Base-by-base conservation (phyloP, 2,329 filamentous ascomycete genomes). In the Ceratocystis smalleyi region DNA sequence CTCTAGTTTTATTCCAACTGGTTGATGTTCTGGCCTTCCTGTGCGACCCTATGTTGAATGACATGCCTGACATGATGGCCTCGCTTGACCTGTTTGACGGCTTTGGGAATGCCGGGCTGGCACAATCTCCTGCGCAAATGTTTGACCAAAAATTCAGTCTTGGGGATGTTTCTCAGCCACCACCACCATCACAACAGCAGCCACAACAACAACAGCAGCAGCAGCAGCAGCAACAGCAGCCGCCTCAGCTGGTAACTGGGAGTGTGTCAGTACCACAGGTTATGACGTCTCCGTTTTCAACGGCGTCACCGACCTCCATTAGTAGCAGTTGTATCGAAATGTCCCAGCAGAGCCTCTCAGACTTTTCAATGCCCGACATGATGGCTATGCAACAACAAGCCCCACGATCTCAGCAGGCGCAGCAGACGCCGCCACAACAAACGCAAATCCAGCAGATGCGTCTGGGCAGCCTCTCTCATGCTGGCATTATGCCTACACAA, bases 1-100 rank as follows among this genome's bases (percentile, higher is more conserved):
- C 89, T 2, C 78, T 95, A 0, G 79, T 95, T 1, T 75, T 94
- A 64, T 82, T 81, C 72, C 94, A 92, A 75, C 81, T 92, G 47
- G 80, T 85, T 67, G 87, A 92, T 51, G 79, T 86, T 2, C 75
- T 91, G 2, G 86, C 87, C 6, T 78, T 78, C 15, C 75, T 86
- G 17, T 77, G 79, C 65, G 83, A 80, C 68, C 83, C 83, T 0
- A 80, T 83, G 76, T 77, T 86, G 15, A 79, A 81, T 67, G 80
- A 80, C 19, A 76, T 80, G 0, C 83, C 83, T 0, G 83, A 85
- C 61, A 55, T 62, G 0, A 75, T 86, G 49, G 73, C 77, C 70
- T 77, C 76, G 65, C 77, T 85, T 8, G 83, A 86, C 64, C 82
- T 86, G 6, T 86, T 86, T 65, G 83, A 86, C 68, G 83, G 83